phyloP scores from a whole-genome alignment of 2,329 filamentous ascomycete genomes.

The Hymenoscyphus fraxineus region DNA sequence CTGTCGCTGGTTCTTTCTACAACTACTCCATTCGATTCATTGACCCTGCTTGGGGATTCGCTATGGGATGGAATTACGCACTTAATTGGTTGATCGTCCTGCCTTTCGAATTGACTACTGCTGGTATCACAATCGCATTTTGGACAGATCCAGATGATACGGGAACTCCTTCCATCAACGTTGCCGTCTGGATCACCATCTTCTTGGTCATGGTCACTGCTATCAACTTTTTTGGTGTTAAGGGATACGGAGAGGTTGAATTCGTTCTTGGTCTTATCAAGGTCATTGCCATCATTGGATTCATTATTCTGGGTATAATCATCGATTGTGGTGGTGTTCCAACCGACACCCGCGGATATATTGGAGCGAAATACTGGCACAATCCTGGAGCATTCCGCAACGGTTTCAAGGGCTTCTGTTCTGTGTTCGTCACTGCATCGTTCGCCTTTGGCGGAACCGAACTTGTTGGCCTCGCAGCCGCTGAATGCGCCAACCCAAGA shows the following conservation, averaged over 20 bases:
- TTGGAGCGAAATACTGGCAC: constrained; percentile 68
- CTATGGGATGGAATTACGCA: constrained; percentile 77
- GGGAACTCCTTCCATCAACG: constrained; percentile 41
- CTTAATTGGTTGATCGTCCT: constrained; percentile 82
- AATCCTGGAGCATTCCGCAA: constrained; percentile 80
- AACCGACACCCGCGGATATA: constrained; percentile 49
- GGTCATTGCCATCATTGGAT: constrained; percentile 77
- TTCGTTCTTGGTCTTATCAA: constrained; percentile 86
- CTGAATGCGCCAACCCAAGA: constrained; percentile 71
- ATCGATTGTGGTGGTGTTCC: constrained; percentile 27
- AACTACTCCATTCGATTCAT: constrained; percentile 89
- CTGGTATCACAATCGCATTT: constrained; percentile 77
- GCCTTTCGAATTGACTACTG: constrained; percentile 82
- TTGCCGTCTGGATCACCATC: constrained; percentile 75
- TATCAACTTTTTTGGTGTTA: constrained; percentile 87
- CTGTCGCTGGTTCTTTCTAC: constrained; percentile 86
- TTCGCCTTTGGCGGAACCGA: constrained; percentile 75
- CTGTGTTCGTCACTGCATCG: constrained; percentile 71
- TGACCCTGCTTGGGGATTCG: constrained; percentile 80
- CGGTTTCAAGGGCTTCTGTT: constrained; percentile 78
- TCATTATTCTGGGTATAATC: constrained; percentile 59
- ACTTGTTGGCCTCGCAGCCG: constrained; percentile 71
- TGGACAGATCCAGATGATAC: constrained; percentile 57
- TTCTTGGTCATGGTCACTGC: constrained; percentile 73
- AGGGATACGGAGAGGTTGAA: constrained; percentile 87